Conservation (phyloP, 345 rosid species). For the Toxicodendron radicans region DNA sequence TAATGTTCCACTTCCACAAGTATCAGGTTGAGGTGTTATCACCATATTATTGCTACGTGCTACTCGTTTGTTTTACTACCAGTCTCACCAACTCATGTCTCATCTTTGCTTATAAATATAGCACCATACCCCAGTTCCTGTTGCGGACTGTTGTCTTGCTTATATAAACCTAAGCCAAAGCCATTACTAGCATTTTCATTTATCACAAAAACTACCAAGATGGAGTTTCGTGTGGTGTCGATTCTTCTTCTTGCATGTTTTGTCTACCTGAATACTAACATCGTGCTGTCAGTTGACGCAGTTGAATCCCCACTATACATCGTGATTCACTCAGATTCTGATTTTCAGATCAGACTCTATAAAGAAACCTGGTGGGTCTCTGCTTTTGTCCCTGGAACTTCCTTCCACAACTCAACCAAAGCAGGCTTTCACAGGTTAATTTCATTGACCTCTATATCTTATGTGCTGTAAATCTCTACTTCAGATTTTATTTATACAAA, state of each 20-base stretch:
- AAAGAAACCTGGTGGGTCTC: constrained; percentile 36
- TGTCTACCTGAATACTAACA: constrained; percentile 1
- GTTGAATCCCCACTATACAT: constrained; percentile 37
- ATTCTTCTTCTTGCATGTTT: not conserved
- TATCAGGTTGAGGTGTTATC: not conserved
- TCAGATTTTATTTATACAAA: too few relatives aligned
- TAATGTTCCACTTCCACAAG: not conserved
- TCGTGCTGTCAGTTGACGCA: constrained; percentile 19
- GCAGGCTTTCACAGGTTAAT: constrained; percentile 52
- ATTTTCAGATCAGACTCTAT: constrained; percentile 47
- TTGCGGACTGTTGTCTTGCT: not conserved
- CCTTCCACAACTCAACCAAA: constrained; percentile 41
- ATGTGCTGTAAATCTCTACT: too few relatives aligned
- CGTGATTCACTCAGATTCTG: constrained; percentile 30
- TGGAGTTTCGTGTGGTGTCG: constrained; percentile 9
- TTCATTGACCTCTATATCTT: not conserved
- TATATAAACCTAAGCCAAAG: constrained; percentile 19
- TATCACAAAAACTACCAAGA: not conserved
- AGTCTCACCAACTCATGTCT: not conserved
- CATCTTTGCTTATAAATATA: not conserved
- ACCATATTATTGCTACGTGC: not conserved
- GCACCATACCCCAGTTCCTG: not conserved
- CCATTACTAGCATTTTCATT: not conserved
- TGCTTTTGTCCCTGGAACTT: constrained; percentile 37
- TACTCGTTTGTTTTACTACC: too few relatives aligned